Evolutionary conservation across 805 yeast species (phyloP), one percentile per base, ranked within the genome.

Genomic region (Kodamaea hsintzibuensis): DNA sequence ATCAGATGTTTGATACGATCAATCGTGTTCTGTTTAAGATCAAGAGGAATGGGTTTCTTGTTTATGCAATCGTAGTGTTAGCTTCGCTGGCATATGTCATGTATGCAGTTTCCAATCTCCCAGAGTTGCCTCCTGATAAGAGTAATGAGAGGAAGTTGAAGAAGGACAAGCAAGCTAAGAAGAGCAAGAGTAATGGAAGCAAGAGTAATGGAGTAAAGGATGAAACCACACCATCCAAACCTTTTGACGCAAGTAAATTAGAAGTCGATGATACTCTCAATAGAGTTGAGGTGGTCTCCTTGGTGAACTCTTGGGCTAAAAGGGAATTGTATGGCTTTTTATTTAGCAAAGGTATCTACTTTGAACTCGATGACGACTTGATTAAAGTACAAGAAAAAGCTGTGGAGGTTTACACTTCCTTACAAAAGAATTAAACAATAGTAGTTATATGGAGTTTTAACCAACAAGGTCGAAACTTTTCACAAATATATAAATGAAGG

Each of bases 1-100:
- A 12, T 17, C 17, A 12, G 39, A 51, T 46, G 50, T 54, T 39
- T 39, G 65, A 76, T 6, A 63, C 69, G 10, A 54, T 74, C 9
- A 74, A 73, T 51, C 58, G 70, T 37, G 57, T 63, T 17, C 58
- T 72, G 51, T 64, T 64, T 57, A 60, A 57, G 54, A 51, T 71
- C 55, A 70, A 68, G 59, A 64, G 72, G 47, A 69, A 68, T 39
- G 73, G 77, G 7, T 69, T 74, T 49, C 69, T 71, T 54, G 35
- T 73, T 17, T 76, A 70, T 53, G 58, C 74, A 3, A 62, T 68
- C 2, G 39, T 76, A 8, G 63, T 76, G 8, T 54, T 73, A 16
- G 65, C 57, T 13, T 63, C 72, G 13, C 63, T 71, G 13, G 60
- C 61, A 12, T 71, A 69, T 52, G 63, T 66, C 12, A 61, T 67